Conservation (phyloP, 1,139 yeast species). For the Kodamaea derodonti region DNA sequence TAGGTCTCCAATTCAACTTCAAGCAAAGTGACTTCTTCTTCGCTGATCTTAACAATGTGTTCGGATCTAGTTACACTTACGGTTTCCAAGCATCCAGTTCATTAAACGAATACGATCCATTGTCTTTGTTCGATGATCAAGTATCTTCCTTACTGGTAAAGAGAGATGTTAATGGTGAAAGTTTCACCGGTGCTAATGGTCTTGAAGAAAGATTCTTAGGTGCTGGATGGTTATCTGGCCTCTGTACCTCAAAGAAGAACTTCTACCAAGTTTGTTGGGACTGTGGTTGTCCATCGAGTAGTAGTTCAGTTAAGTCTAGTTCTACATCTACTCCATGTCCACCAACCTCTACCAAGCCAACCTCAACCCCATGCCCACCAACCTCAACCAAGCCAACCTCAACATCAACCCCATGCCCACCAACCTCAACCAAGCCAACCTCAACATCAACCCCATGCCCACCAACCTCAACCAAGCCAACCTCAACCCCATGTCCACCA, state of each 20-base stretch:
- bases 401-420: constrained; percentile 1
- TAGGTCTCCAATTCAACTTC: constrained; percentile 11
- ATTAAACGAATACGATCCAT: constrained; percentile 6
- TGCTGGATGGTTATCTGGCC: constrained; percentile 11
- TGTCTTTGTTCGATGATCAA: constrained; percentile 8
- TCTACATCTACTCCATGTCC: constrained; percentile 5
- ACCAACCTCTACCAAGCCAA: constrained; percentile 4
- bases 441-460: neutral
- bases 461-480: neutral
- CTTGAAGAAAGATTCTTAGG: constrained; percentile 10
- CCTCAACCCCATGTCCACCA: neutral
- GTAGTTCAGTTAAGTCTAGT: constrained; percentile 1
- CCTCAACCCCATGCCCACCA: no score
- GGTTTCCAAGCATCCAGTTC: constrained; percentile 1
- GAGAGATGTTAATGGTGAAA: constrained; percentile 9
- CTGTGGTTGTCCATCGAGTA: constrained; percentile 15
- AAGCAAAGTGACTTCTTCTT: constrained; percentile 5
- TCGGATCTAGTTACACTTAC: constrained; percentile 8
- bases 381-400: no score
- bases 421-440: constrained; percentile 9
- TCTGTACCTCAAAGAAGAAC: constrained; percentile 13
- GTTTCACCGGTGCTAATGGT: no score
- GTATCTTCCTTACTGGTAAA: constrained; percentile 4
- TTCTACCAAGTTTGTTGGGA: constrained; percentile 22
- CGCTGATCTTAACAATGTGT: constrained; percentile 6